These are phyloP conservation scores for Thymus quinquecostatus DNA, from an alignment of 257 asterid species.

Conservation along the genomic window DNA sequence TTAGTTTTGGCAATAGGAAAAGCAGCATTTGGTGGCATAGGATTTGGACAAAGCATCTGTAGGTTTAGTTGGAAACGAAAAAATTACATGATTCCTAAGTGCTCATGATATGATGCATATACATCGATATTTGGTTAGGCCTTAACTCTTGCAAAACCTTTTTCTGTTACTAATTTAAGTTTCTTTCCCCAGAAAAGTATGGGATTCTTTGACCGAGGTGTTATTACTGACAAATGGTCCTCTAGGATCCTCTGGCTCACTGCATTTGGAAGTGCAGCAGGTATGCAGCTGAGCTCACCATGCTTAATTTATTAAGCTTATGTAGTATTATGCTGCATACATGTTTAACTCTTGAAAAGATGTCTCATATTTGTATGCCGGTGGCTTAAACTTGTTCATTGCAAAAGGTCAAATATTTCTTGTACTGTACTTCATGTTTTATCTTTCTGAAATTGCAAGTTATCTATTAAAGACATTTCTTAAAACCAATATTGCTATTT, in stretches of 20 bases:
- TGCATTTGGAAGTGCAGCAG: conserved; percentile 87
- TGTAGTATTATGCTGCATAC: neutral
- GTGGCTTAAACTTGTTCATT: conserved; percentile 4
- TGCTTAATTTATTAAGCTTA: neutral
- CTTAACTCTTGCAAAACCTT: conserved; percentile 2
- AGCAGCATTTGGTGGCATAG: conserved; percentile 1
- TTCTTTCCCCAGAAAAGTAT: conserved; percentile 43
- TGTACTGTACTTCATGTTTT: conserved; percentile 1
- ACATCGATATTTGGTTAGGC: neutral
- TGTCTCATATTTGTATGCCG: neutral
- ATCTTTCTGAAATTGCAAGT: conserved; percentile 14
- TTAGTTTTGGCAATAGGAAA: neutral
- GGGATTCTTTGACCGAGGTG: conserved; percentile 86
- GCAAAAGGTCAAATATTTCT: conserved; percentile 11
- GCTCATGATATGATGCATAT: conserved; percentile 4
- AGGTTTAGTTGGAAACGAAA: neutral
- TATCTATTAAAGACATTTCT: neutral
- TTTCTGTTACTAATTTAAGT: conserved; percentile 2
- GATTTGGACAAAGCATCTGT: neutral
- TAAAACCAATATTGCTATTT: neutral
- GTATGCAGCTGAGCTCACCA: conserved; percentile 42
- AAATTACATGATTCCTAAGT: neutral
- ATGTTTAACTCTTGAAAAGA: neutral
- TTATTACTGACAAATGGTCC: conserved; percentile 82
- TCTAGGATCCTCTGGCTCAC: conserved; percentile 79